Conservation (phyloP, 2,329 filamentous ascomycete genomes). For the Graphilbum sp. region DNA sequence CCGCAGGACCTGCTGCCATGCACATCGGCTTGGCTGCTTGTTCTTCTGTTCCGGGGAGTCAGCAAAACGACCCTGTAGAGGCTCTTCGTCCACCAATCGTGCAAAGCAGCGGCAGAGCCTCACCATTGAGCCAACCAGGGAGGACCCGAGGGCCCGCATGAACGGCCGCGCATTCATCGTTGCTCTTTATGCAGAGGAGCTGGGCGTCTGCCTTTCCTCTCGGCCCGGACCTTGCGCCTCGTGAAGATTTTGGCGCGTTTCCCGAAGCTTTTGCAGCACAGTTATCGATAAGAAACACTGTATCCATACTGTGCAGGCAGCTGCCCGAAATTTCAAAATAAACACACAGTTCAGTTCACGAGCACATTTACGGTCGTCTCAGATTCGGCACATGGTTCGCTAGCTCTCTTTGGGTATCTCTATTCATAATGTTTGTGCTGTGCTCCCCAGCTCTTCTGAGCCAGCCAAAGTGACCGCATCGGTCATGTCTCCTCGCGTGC, state of each 20-base stretch:
- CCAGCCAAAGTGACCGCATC: too few relatives aligned
- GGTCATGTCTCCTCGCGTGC: too few relatives aligned
- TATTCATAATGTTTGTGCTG: too few relatives aligned
- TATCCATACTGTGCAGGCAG: background rate
- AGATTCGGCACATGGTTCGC: too few relatives aligned
- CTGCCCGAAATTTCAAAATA: too few relatives aligned
- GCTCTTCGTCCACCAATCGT: too few relatives aligned
- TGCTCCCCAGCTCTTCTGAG: too few relatives aligned
- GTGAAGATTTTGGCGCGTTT: slow-evolving; percentile 7
- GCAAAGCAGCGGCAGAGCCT: too few relatives aligned
- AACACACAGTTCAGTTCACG: too few relatives aligned
- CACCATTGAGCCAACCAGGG: slow-evolving; percentile 16
- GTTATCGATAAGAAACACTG: slow-evolving; percentile 14
- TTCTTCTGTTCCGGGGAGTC: background rate
- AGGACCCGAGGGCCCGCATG: slow-evolving; percentile 19
- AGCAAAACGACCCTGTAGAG: background rate
- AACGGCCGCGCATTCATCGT: slow-evolving; percentile 19
- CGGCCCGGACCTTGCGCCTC: too few relatives aligned
- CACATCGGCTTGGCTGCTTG: slow-evolving; percentile 3
- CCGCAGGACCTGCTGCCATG: slow-evolving; percentile 6
- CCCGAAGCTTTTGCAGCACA: slow-evolving; percentile 2
- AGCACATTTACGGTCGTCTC: too few relatives aligned
- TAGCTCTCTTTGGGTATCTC: too few relatives aligned
- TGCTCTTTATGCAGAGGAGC: slow-evolving; percentile 6
- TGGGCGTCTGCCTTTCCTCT: background rate